phyloP scores from a whole-genome alignment of 768 basidiomycete species.

The Suillus placidus region DNA sequence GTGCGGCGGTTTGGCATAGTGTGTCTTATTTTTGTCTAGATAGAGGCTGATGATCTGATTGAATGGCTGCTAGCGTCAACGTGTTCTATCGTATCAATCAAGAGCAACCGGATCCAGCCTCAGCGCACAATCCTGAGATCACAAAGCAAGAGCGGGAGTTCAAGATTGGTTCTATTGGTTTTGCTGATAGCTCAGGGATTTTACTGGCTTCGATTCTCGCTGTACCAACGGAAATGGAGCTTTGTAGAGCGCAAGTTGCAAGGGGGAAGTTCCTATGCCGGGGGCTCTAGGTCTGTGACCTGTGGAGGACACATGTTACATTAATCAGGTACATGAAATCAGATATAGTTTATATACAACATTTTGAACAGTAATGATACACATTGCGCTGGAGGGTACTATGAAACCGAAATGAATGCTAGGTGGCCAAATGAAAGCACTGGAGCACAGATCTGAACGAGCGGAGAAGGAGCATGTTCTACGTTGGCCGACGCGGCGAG shows the following conservation, averaged over 20 bases:
- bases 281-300: conserved; percentile 44
- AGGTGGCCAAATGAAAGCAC: conserved; percentile 10
- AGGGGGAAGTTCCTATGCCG: conserved; percentile 74
- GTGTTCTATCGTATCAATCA: conserved; percentile 85
- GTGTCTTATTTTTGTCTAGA: conserved; percentile 32
- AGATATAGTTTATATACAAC: conserved; percentile 2
- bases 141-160: conserved; percentile 82
- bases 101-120: conserved; percentile 54
- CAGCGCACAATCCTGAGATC: conserved; percentile 55
- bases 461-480: not conserved
- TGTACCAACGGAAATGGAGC: conserved; percentile 58
- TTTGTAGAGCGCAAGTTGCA: conserved; percentile 73
- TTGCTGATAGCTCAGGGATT: conserved; percentile 80
- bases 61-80: conserved; percentile 65
- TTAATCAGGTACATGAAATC: conserved; percentile 13
- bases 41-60: conserved; percentile 3
- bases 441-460: conserved; percentile 8
- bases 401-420: conserved; percentile 1
- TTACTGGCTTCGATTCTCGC: conserved; percentile 44
- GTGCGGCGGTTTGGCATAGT: conserved; percentile 94
- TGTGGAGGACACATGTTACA: not conserved
- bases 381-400: not conserved
- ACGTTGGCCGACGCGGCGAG: conserved; percentile 15
- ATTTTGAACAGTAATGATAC: conserved; percentile 1
- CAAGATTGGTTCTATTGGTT: conserved; percentile 87